phyloP scores from a whole-genome alignment of 805 yeast species.

The Hanseniaspora guilliermondii region DNA sequence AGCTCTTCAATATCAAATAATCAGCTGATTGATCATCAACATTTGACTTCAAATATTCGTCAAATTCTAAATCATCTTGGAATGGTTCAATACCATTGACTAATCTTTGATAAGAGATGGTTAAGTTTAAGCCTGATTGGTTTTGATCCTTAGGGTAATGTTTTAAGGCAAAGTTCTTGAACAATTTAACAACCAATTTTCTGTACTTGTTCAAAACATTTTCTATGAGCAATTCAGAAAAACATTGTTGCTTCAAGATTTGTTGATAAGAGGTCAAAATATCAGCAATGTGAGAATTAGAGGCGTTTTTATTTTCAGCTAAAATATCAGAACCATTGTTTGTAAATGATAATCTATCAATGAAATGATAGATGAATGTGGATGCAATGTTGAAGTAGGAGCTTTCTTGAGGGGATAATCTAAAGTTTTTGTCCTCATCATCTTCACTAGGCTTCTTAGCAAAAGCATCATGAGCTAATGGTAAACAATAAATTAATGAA shows the following conservation, averaged over 20 bases:
- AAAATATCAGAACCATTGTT: conserved; percentile 12
- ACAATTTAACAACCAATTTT: conserved; percentile 65
- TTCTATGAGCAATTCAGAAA: conserved; percentile 69
- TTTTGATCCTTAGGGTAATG: conserved; percentile 41
- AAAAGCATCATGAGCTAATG: conserved; percentile 58
- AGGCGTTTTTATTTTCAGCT: not conserved
- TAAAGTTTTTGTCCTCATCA: not conserved
- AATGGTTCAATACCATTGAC: conserved; percentile 59
- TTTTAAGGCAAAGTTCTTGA: conserved; percentile 79
- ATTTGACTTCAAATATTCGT: conserved; percentile 48
- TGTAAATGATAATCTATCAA: conserved; percentile 50
- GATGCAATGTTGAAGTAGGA: conserved; percentile 90
- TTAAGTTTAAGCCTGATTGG: conserved; percentile 28
- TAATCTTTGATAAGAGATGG: conserved; percentile 77
- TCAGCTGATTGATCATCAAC: conserved; percentile 71
- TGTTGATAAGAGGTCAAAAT: conserved; percentile 64
- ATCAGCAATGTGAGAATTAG: conserved; percentile 1
- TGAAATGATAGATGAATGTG: conserved; percentile 84
- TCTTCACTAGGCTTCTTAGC: conserved; percentile 43
- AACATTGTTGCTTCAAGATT: conserved; percentile 85
- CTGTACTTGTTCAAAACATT: conserved; percentile 62
- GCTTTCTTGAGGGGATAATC: conserved; percentile 80
- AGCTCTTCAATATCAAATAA: conserved; percentile 65
- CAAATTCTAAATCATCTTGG: conserved; percentile 62
- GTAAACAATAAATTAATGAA: conserved; percentile 79